phyloP scores from a whole-genome alignment of 2,329 filamentous ascomycete species.

The Didymella pinodella region DNA sequence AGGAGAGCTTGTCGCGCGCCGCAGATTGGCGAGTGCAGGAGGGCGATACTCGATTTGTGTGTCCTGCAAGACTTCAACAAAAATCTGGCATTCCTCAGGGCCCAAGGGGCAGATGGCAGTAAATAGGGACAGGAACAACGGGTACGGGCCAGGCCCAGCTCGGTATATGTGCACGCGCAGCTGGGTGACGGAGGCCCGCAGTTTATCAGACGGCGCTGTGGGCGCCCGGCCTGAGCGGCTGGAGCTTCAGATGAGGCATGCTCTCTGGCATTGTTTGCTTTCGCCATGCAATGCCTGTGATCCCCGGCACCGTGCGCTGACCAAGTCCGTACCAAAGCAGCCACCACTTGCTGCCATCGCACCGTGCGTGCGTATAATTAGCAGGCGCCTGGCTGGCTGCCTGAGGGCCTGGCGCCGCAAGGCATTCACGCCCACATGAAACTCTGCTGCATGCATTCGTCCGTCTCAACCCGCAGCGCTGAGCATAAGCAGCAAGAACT shows the following conservation, averaged over 20 bases:
- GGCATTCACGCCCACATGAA: conserved; percentile 17
- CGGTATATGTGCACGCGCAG: conserved; percentile 30
- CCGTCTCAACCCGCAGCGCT: conserved; percentile 3
- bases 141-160: conserved; percentile 31
- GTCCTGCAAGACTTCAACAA: conserved; percentile 9
- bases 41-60: conserved; percentile 6
- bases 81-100: not conserved
- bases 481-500: conserved; percentile 15
- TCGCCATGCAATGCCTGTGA: conserved; percentile 7
- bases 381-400: conserved; percentile 10
- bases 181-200: conserved; percentile 30
- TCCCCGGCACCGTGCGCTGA: conserved; percentile 17
- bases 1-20: conserved; percentile 35
- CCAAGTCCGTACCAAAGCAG: conserved; percentile 17
- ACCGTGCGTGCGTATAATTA: conserved; percentile 24
- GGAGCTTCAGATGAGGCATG: conserved; percentile 10
- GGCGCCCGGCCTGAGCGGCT: conserved; percentile 6
- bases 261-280: conserved; percentile 2
- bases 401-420: conserved; percentile 11
- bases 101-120: conserved; percentile 4
- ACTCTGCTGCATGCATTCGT: conserved; percentile 3
- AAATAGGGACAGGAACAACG: conserved; percentile 10
- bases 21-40: conserved; percentile 26
- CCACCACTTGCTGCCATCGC: conserved; percentile 20
- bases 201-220: conserved; percentile 17